phyloP scores from a whole-genome alignment of 2,329 filamentous ascomycete species.

The Calonectria pseudoreteaudii region DNA sequence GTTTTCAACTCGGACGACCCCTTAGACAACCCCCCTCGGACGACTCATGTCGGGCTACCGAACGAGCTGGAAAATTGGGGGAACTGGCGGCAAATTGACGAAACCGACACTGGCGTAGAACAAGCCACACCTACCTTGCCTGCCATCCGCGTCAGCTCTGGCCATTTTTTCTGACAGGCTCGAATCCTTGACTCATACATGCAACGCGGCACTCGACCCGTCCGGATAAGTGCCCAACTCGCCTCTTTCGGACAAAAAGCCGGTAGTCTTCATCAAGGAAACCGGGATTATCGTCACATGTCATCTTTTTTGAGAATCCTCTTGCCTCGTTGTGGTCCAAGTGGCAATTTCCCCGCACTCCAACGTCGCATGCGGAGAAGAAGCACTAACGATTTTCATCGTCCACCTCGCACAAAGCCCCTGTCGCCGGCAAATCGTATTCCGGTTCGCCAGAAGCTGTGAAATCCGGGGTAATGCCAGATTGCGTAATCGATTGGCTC shows the following conservation, averaged over 20 bases:
- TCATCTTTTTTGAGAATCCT: background rate
- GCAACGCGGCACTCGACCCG: too few species aligned
- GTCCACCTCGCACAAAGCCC: background rate
- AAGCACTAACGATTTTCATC: background rate
- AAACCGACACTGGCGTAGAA: background rate
- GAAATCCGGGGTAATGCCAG: constrained; percentile 12
- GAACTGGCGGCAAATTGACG: background rate
- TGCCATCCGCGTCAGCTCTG: background rate
- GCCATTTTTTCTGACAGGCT: background rate
- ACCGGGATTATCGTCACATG: background rate
- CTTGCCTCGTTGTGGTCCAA: background rate
- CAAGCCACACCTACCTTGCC: background rate
- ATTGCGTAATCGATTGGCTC: constrained; percentile 9
- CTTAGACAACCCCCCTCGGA: background rate
- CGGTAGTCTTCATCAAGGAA: background rate
- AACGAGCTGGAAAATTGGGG: background rate
- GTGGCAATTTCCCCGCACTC: constrained; percentile 1
- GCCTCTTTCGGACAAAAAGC: background rate
- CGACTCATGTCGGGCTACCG: background rate
- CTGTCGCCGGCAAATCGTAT: constrained; percentile 6
- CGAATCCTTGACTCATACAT: background rate
- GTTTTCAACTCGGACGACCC: background rate
- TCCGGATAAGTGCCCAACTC: too few species aligned
- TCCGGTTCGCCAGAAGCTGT: constrained; percentile 2
- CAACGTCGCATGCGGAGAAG: background rate